Base-by-base conservation (phyloP, 2,329 filamentous ascomycete genomes). In the Fusarium neocosmosporiellum region DNA sequence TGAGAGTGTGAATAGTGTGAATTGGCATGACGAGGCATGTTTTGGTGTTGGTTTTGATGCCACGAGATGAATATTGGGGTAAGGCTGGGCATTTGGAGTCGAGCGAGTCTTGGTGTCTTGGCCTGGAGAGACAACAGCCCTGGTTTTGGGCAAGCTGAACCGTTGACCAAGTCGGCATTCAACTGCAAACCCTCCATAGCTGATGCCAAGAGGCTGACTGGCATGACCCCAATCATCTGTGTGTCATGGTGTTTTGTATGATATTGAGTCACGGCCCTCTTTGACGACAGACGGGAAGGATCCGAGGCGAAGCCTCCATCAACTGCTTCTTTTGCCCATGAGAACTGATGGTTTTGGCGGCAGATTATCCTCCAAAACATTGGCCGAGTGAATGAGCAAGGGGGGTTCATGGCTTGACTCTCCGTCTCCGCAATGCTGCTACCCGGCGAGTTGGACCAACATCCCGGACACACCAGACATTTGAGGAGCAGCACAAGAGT, bases 401-500 rank as follows among this genome's bases (percentile, higher is more conserved):
- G 37, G 13, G 18, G n/a, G 8, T 59, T 36, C 41, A 72, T 66
- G 69, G 31, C 66, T 66, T 59, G 31, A 53, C 37, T 41, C 20
- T 50, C 18, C n/a, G 50, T 60, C 59, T 65, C 70, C 67, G 64
- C 63, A 59, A 67, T 39, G 36, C 58, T 68, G 54, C 55, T 58
- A 71, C 67, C 53, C 55, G 20, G 20, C 59, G 54, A 58, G 59
- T 63, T 63, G 59, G 29, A 43, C 46, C 59, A 63, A 63, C 48
- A 63, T 41, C 59, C 46, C 24, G 18, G 46, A 50, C 24, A n/a
- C 29, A 31, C 24, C n/a, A 37, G 43, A 20, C 24, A 60, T 37
- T 55, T 58, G n/a, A 67, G 55, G 69, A 66, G 62, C 20, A 55
- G 59, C 70, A 72, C 60, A 73, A 67, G 59, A 54, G 66, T 43